These are phyloP conservation scores for Ambrosia trifida DNA, from an alignment of 129 eudicot species.

Conservation along the genomic window DNA sequence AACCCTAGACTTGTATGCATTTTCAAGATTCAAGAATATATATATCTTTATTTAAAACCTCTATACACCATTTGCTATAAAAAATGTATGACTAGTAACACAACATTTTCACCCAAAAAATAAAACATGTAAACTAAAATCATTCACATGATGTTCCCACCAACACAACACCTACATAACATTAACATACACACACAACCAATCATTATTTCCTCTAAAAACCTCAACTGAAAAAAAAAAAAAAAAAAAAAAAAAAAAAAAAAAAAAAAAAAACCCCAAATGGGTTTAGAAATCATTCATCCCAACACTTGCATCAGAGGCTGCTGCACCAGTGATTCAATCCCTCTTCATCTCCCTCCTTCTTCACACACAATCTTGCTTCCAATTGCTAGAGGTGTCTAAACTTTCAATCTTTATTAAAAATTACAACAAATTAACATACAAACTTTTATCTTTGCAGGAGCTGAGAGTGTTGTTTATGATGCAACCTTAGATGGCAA, in stretches of 20 bases:
- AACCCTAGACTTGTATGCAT: too few species aligned
- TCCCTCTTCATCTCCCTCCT: conserved; percentile 85
- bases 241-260: background rate
- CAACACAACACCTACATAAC: background rate
- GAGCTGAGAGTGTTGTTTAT: conserved; percentile 89
- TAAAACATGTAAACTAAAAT: background rate
- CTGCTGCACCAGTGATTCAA: conserved; percentile 75
- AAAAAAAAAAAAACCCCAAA: conserved; percentile 4
- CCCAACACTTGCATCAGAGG: conserved; percentile 87
- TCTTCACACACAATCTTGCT: conserved; percentile 62
- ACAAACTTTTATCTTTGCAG: conserved; percentile 35
- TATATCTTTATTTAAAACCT: too few species aligned
- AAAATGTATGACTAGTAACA: too few species aligned
- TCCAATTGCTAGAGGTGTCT: conserved; percentile 79
- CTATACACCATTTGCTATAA: too few species aligned
- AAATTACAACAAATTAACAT: background rate
- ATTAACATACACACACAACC: too few species aligned
- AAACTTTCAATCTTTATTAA: background rate
- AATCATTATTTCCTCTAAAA: background rate
- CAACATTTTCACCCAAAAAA: too few species aligned
- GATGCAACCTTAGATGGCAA: conserved; percentile 71
- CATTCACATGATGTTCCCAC: conserved; percentile 10
- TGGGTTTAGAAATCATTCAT: conserved; percentile 57
- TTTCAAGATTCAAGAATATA: too few species aligned
- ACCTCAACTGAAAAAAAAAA: background rate